Evolutionary conservation across 2,329 filamentous ascomycete species (phyloP).

Genomic region (Aspergillus ochraceus): DNA sequence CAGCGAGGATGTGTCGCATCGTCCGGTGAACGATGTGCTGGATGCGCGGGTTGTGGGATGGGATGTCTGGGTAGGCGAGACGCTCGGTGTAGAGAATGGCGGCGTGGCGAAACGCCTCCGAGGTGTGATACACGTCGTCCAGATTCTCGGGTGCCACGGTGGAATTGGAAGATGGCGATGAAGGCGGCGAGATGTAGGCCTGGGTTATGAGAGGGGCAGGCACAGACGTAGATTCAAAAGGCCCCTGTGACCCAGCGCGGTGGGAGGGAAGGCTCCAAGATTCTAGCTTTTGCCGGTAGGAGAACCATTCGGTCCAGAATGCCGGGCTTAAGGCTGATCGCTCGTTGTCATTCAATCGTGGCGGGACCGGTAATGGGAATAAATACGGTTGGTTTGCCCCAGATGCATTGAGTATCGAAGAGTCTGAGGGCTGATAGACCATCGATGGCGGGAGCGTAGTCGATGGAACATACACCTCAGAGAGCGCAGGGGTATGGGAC

Average conservation of each 20-base stretch:
- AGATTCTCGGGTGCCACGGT: constrained; percentile 60
- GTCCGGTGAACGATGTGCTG: constrained; percentile 80
- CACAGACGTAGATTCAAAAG: constrained; percentile 10
- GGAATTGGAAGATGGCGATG: constrained; percentile 25
- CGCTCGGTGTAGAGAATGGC: constrained; percentile 88
- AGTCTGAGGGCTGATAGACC: constrained; percentile 27
- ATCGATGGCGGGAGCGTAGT: constrained; percentile 36
- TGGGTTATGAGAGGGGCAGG: constrained; percentile 14
- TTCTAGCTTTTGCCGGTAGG: constrained; percentile 72
- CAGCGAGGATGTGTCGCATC: constrained; percentile 77
- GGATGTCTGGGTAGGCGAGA: constrained; percentile 72
- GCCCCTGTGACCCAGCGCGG: constrained; percentile 17
- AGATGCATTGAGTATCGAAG: constrained; percentile 17
- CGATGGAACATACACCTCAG: constrained; percentile 17
- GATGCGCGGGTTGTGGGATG: constrained; percentile 74
- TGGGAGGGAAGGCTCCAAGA: constrained; percentile 71
- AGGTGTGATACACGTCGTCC: constrained; percentile 76
- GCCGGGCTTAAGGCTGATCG: constrained; percentile 25
- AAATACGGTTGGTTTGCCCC: constrained; percentile 41
- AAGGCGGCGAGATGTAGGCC: constrained; percentile 31
- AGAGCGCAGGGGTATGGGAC: constrained; percentile 16
- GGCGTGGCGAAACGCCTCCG: constrained; percentile 85
- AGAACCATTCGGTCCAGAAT: constrained; percentile 89
- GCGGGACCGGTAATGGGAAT: constrained; percentile 34
- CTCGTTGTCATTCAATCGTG: constrained; percentile 20